Percentiles rank a stretch among this genome's conserved stretches.
These are phyloP conservation scores for Suillus cothurnatus DNA, from an alignment of 768 basidiomycete genomes.

Conservation along the genomic window DNA sequence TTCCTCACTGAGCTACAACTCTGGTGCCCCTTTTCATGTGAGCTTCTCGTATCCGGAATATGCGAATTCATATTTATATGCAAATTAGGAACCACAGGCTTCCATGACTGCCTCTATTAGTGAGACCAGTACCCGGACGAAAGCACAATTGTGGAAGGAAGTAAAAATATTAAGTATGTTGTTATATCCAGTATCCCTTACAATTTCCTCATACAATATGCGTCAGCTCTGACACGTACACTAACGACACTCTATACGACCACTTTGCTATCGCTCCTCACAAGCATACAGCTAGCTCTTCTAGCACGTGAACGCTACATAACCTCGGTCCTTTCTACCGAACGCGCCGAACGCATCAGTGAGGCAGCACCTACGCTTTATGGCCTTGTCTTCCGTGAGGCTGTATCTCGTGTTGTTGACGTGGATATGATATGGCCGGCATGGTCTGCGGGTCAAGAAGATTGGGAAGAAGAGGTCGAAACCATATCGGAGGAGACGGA, in stretches of 20 bases:
- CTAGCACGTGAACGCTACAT: constrained; percentile 85
- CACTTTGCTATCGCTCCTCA: constrained; percentile 84
- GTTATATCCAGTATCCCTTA: background rate
- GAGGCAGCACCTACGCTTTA: constrained; percentile 36
- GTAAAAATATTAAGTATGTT: constrained; percentile 80
- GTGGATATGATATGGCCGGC: constrained; percentile 26
- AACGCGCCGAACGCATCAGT: constrained; percentile 57
- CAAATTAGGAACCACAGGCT: background rate
- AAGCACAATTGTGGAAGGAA: constrained; percentile 89
- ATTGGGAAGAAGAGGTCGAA: constrained; percentile 33
- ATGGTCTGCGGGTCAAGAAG: constrained; percentile 26
- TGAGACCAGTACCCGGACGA: constrained; percentile 47
- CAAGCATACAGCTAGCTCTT: constrained; percentile 81
- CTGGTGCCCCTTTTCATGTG: background rate
- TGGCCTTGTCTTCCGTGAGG: constrained; percentile 27
- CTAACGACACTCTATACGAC: constrained; percentile 86
- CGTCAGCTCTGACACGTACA: constrained; percentile 80
- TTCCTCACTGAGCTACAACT: constrained; percentile 34
- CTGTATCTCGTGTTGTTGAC: constrained; percentile 28
- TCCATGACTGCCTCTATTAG: constrained; percentile 10
- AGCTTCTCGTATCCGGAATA: background rate
- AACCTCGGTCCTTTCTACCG: constrained; percentile 60
- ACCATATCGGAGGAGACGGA: constrained; percentile 69
- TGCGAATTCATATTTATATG: background rate
- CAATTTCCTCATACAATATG: constrained; percentile 10